Conservation (phyloP, 306 rosid species). For the Geum urbanum region DNA sequence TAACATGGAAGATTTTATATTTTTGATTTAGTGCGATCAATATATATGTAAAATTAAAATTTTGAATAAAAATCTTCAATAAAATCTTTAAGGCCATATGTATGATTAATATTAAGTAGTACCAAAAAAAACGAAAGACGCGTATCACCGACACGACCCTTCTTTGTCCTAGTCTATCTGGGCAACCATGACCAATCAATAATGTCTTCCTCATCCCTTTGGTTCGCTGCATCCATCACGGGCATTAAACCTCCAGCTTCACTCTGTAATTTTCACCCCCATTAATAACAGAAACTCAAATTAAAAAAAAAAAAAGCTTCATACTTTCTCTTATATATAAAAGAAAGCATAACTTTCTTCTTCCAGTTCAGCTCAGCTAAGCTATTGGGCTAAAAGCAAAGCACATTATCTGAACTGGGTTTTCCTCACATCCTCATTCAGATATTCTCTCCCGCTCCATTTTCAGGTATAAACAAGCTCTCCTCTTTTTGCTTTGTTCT, state of each 20-base stretch:
- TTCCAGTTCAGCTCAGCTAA: not conserved
- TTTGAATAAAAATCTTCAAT: no score
- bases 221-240: conserved; percentile 3
- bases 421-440: not conserved
- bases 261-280: not conserved
- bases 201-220: not conserved
- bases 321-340: not conserved
- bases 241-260: not conserved
- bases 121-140: not conserved
- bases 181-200: conserved; percentile 4
- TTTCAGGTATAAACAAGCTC: not conserved
- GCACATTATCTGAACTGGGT: not conserved
- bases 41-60: no score
- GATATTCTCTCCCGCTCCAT: not conserved
- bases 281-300: not conserved
- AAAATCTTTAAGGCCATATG: no score
- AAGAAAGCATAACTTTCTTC: not conserved
- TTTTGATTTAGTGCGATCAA: no score
- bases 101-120: no score
- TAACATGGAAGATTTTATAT: no score
- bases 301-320: not conserved
- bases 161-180: conserved; percentile 1
- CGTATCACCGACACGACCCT: conserved; percentile 2
- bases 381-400: not conserved
- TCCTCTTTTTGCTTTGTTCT: not conserved